Base-by-base conservation (phyloP, 2,329 filamentous ascomycete species). In the Arthrobotrys entomopaga region DNA sequence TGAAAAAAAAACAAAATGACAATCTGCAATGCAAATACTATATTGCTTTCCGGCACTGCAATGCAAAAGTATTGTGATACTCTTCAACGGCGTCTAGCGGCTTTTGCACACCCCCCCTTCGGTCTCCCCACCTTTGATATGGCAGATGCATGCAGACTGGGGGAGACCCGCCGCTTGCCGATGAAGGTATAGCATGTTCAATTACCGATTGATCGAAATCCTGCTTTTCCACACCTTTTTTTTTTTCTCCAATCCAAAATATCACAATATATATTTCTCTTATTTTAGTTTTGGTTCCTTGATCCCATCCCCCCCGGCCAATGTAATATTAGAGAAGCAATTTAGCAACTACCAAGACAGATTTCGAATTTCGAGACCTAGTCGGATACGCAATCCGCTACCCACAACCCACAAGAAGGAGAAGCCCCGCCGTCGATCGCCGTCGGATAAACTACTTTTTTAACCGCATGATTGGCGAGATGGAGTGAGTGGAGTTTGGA, bases 391-490 rank as follows among this genome's bases (percentile, higher is more conserved):
- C 54, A 54, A 60, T 24, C 48, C 48, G 54, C 65, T 20, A 20
- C 50, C 50, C 40, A 11, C 34, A 52, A 48, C 19, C 42, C 8
- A 65, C 67, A 40, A 65, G n/a, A 73, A 73, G 40, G 26, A 73
- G 67, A 26, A 73, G 56, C 43, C 56, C 34, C 13, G 46, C 54
- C 43, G 61, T 73, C 60, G 67, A 72, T 72, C 67, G 38, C 54
- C 48, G 48, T 73, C 67, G 60, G 67, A 57, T 65, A 65, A 59
- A 59, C 56, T 16, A 26, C 26, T 38, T 38, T 58, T 48, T 59
- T 59, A 59, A 24, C 56, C 56, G 56, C 24, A 48, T 59, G 40
- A 59, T 59, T 59, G 56, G 56, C 56, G 56, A 59, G 16, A 13
- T 34, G 29, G 29, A 34, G 29, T 34, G 29, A 34, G 29, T 34